phyloP scores from a whole-genome alignment of 2,329 filamentous ascomycete genomes.

The Alternaria triticina region DNA sequence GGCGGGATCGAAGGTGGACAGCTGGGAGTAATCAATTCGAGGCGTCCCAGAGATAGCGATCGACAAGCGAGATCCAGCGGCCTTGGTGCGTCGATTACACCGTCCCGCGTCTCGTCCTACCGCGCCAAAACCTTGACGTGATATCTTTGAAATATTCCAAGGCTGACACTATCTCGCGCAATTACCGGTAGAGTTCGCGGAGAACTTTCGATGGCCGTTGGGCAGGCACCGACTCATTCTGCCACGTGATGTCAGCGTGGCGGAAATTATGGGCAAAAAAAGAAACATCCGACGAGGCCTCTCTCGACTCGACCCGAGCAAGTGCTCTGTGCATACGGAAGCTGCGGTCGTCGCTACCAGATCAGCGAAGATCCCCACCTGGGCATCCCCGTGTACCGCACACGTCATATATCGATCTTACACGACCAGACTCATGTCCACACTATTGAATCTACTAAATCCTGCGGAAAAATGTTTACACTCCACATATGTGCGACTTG shows the following conservation, averaged over 20 bases:
- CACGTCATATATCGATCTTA: not conserved
- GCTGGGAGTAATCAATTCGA: conserved; percentile 20
- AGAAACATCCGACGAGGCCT: not conserved
- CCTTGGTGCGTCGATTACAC: not conserved
- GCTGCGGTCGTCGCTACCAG: not conserved
- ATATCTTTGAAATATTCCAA: not conserved
- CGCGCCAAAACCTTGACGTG: not conserved
- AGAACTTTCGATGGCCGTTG: not conserved
- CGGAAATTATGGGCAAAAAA: conserved; percentile 3
- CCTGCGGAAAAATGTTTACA: not conserved
- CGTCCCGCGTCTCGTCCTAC: not conserved
- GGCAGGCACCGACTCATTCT: not conserved
- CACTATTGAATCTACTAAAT: not conserved
- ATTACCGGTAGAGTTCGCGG: not conserved
- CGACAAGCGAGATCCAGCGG: conserved; percentile 9
- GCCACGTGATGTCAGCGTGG: not conserved
- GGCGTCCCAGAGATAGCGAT: conserved; percentile 13
- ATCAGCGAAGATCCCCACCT: not conserved
- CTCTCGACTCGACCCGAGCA: not conserved
- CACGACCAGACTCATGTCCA: not conserved
- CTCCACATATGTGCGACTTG: not conserved
- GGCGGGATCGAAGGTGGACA: conserved; percentile 7
- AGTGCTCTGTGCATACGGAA: conserved; percentile 9
- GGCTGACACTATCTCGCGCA: not conserved
- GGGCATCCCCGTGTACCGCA: not conserved